phyloP scores from a whole-genome alignment of 768 basidiomycete genomes.

The Rhodotorula toruloides region DNA sequence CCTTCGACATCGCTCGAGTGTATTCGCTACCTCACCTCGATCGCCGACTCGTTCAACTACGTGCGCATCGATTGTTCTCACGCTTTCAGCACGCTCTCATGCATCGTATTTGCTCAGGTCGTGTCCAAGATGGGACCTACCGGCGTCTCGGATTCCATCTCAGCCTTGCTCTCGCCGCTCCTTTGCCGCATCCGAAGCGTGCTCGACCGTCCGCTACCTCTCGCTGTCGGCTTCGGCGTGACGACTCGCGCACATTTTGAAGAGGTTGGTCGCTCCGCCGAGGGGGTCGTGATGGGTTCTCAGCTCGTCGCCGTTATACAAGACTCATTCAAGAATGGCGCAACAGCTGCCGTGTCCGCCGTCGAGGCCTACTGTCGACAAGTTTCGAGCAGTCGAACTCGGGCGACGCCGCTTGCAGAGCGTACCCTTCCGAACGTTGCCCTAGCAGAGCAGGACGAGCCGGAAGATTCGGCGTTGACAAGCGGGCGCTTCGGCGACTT shows the following conservation, averaged over 20 bases:
- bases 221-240: slow-evolving; percentile 96
- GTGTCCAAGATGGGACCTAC: slow-evolving; percentile 88
- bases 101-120: slow-evolving; percentile 12
- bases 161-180: slow-evolving; percentile 79
- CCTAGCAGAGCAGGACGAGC: slow-evolving; percentile 12
- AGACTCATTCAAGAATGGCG: slow-evolving; percentile 47
- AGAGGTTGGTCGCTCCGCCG: slow-evolving; percentile 78
- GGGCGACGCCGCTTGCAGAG: slow-evolving; percentile 19
- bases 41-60: slow-evolving; percentile 96
- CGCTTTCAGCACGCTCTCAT: too few relatives aligned
- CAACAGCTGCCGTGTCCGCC: slow-evolving; percentile 46
- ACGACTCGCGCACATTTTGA: slow-evolving; percentile 85
- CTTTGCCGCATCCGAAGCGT: slow-evolving; percentile 69
- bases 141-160: slow-evolving; percentile 71
- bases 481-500: slow-evolving; percentile 82
- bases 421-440: slow-evolving; percentile 1
- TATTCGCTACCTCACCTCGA: slow-evolving; percentile 81
- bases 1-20: slow-evolving; percentile 83
- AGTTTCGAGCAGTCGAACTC: slow-evolving; percentile 28
- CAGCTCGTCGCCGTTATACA: slow-evolving; percentile 76
- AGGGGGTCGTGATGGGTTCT: slow-evolving; percentile 91
- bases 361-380: slow-evolving; percentile 42
- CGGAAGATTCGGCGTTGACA: slow-evolving; percentile 33
- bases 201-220: slow-evolving; percentile 51
- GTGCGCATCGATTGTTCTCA: slow-evolving; percentile 47